Evolutionary conservation across 106 monocot species (phyloP).

Genomic region (Alisma plantagoaquatica): DNA sequence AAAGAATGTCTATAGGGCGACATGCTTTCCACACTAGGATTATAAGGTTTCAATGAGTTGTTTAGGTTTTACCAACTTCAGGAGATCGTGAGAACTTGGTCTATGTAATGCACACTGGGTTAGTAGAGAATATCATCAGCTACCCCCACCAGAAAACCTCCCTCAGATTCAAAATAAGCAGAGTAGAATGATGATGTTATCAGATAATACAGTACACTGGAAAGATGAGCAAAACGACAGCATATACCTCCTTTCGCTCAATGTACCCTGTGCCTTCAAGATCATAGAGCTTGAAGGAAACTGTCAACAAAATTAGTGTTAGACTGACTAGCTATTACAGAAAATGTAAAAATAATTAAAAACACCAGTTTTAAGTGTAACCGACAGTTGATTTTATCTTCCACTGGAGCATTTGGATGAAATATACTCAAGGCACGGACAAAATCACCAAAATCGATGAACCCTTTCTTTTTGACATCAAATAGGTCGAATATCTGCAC

Average conservation of each 20-base stretch:
- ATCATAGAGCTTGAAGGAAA: slow-evolving; percentile 91
- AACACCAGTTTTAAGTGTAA: not conserved
- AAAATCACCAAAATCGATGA: slow-evolving; percentile 91
- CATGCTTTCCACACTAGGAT: too few species aligned
- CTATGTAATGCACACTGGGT: too few species aligned
- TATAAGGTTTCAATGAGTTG: too few species aligned
- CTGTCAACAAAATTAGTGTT: slow-evolving; percentile 20
- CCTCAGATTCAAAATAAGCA: too few species aligned
- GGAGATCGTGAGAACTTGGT: too few species aligned
- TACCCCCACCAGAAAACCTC: too few species aligned
- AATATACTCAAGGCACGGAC: slow-evolving; percentile 71
- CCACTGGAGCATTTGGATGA: slow-evolving; percentile 62
- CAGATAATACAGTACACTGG: too few species aligned
- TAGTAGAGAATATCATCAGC: too few species aligned
- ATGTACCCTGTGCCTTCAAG: slow-evolving; percentile 61
- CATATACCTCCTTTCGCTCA: slow-evolving; percentile 64
- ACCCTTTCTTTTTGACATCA: slow-evolving; percentile 74
- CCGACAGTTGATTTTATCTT: slow-evolving; percentile 80
- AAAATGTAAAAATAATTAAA: not conserved
- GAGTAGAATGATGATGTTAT: too few species aligned
- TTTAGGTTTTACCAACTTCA: too few species aligned
- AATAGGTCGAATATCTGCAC: slow-evolving; percentile 86
- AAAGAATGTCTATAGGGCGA: too few species aligned
- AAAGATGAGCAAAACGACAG: not conserved
- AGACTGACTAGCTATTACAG: not conserved